Base-by-base conservation (phyloP, 768 basidiomycete species). In the Ephemerocybe angulata region DNA sequence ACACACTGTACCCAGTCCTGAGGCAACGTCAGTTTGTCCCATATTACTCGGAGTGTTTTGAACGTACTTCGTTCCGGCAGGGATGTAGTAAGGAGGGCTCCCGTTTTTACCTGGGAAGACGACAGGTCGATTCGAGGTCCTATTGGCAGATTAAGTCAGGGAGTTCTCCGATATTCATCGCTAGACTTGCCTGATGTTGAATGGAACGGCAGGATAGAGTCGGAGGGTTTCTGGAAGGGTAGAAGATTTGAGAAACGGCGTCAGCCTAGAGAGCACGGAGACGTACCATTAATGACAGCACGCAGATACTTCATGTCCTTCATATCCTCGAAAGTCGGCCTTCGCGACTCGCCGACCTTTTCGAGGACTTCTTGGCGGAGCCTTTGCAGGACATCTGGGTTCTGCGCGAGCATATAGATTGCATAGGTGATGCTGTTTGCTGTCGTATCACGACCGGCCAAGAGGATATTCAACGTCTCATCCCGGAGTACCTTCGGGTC, bases 311-410 rank as follows among this genome's bases (percentile, higher is more conserved):
- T 78, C 77, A 82, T 77, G 1, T 76, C 70, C 42, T 73, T 70
- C 61, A 82, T 71, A 47, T 78, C 70, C 7, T 76, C 76, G 56
- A 73, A 76, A 0, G 71, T 75, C 0, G 81, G 80, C 3, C 67
- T 58, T 2, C 65, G 60, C 7, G 55, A 61, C 11, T 63, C 54
- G 11, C 80, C 80, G 4, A 81, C 63, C 33, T 68, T 71, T 10
- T 65, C 62, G 6, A 74, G 57, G 19, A 82, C 65, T 55, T 82
- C 80, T 29, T 73, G 62, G 3, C 76, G 70, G 12, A 82, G 70
- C 1, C 70, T 65, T 2, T 55, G 52, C 35, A 76, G 60, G n/a
- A 80, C 67, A 8, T 68, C 55, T 15, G 78, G 78, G 56, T 81
- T 70, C 57, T 71, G 63, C 1, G 77, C 63, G 21, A 82, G 69